phyloP scores from a whole-genome alignment of 2,329 filamentous ascomycete genomes.

The Beauveria bassiana region DNA sequence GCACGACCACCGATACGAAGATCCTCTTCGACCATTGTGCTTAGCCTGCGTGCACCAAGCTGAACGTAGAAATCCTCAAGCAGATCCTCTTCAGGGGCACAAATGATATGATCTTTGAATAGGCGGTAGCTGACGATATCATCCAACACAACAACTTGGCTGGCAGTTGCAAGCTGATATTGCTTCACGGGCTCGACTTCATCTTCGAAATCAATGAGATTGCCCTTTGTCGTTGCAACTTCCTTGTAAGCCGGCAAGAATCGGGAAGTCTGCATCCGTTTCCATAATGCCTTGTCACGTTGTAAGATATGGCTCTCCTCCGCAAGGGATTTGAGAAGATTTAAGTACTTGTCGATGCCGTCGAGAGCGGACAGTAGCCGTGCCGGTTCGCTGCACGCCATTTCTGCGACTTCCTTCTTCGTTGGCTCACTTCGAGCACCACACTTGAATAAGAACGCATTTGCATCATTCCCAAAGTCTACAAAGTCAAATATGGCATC shows the following conservation, averaged over 20 bases:
- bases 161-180: conserved; percentile 67
- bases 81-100: conserved; percentile 80
- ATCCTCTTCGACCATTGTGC: conserved; percentile 70
- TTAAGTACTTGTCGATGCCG: conserved; percentile 77
- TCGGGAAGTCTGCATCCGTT: conserved; percentile 63
- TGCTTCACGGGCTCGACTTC: conserved; percentile 63
- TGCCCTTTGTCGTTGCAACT: conserved; percentile 40
- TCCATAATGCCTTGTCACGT: conserved; percentile 71
- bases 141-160: conserved; percentile 70
- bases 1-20: conserved; percentile 60
- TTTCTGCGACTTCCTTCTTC: conserved; percentile 72
- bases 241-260: conserved; percentile 84
- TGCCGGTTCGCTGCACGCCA: conserved; percentile 78
- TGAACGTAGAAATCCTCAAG: conserved; percentile 79
- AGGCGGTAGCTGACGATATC: conserved; percentile 84
- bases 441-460: conserved; percentile 78
- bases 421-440: conserved; percentile 90
- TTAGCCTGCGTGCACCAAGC: conserved; percentile 71
- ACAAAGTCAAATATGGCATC: conserved; percentile 95
- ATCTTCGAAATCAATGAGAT: conserved; percentile 45
- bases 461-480: conserved; percentile 82
- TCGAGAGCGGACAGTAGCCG: conserved; percentile 74
- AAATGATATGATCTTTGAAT: conserved; percentile 78
- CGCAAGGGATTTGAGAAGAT: conserved; percentile 71
- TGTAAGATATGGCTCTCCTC: conserved; percentile 63